Conservation (phyloP, 805 yeast genomes). For the Ogataea thermomethanolica region DNA sequence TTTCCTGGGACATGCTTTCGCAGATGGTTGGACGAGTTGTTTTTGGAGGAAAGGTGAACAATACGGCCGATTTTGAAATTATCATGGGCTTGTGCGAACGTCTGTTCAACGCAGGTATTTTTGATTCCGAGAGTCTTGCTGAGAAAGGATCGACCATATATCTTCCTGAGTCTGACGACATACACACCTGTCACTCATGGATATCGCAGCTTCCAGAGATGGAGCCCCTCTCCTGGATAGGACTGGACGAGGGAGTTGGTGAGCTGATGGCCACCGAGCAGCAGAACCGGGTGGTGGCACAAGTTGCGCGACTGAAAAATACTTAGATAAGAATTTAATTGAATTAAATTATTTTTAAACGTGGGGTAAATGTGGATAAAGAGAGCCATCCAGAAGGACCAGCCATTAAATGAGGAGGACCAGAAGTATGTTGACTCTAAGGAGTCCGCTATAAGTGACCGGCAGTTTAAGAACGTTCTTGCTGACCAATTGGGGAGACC, state of each 20-base stretch:
- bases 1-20: slow-evolving; percentile 55
- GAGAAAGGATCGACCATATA: slow-evolving; percentile 27
- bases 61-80: slow-evolving; percentile 36
- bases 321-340: background rate
- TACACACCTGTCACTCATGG: slow-evolving; percentile 44
- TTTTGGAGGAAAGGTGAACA: slow-evolving; percentile 65
- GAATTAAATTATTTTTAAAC: background rate
- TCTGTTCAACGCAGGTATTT: slow-evolving; percentile 40
- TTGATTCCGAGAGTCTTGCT: slow-evolving; percentile 37
- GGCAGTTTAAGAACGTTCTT: slow-evolving; percentile 30
- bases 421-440: slow-evolving; percentile 24
- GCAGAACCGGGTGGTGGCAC: slow-evolving; percentile 4
- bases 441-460: slow-evolving; percentile 28
- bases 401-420: slow-evolving; percentile 25
- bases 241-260: slow-evolving; percentile 19
- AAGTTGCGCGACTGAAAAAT: slow-evolving; percentile 2
- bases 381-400: slow-evolving; percentile 2
- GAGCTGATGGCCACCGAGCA: slow-evolving; percentile 7
- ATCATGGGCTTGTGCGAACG: slow-evolving; percentile 34
- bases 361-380: slow-evolving; percentile 11
- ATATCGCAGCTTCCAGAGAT: slow-evolving; percentile 49
- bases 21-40: slow-evolving; percentile 50
- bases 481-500: slow-evolving; percentile 8
- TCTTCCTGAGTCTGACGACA: slow-evolving; percentile 46
- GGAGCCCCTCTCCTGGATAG: slow-evolving; percentile 35